phyloP scores from a whole-genome alignment of 1,284 basidiomycete species.

The Leccinum pachyderme region DNA sequence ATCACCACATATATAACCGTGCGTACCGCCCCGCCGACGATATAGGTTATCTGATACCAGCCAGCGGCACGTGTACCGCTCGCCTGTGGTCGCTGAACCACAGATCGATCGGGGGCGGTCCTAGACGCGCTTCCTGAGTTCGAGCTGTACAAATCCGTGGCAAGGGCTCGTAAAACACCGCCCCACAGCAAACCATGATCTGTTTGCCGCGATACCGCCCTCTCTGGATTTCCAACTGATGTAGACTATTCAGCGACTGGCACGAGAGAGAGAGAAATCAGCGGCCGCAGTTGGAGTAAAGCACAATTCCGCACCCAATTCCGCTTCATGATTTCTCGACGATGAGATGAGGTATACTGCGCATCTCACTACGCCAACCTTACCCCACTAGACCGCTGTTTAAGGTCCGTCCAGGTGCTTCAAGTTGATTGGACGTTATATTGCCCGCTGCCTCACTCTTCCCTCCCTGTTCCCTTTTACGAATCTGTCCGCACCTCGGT shows the following conservation, averaged over 20 bases:
- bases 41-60: constrained; percentile 24
- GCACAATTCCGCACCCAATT: constrained; percentile 12
- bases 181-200: constrained; percentile 12
- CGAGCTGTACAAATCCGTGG: constrained; percentile 19
- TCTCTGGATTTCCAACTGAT: constrained; percentile 10
- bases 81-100: constrained; percentile 29
- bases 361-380: constrained; percentile 8
- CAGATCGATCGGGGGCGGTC: constrained; percentile 28
- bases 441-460: constrained; percentile 25
- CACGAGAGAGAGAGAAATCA: constrained; percentile 1
- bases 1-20: constrained; percentile 16
- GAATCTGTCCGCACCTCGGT: constrained; percentile 13
- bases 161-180: constrained; percentile 24
- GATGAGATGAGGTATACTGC: constrained; percentile 4
- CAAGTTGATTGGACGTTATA: constrained; percentile 10
- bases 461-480: constrained; percentile 17
- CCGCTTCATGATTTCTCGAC: constrained; percentile 8
- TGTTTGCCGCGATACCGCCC: constrained; percentile 8
- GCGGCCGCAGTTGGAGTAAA: constrained; percentile 3
- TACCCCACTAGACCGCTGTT: constrained; percentile 13
- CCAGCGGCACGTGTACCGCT: constrained; percentile 18
- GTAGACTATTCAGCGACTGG: constrained; percentile 20
- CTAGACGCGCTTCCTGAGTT: constrained; percentile 15
- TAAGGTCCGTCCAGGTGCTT: constrained; percentile 29
- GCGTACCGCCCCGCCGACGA: background rate